These are phyloP conservation scores for Rhododendron simsii DNA, from an alignment of 148 eudicot species.

Conservation along the genomic window DNA sequence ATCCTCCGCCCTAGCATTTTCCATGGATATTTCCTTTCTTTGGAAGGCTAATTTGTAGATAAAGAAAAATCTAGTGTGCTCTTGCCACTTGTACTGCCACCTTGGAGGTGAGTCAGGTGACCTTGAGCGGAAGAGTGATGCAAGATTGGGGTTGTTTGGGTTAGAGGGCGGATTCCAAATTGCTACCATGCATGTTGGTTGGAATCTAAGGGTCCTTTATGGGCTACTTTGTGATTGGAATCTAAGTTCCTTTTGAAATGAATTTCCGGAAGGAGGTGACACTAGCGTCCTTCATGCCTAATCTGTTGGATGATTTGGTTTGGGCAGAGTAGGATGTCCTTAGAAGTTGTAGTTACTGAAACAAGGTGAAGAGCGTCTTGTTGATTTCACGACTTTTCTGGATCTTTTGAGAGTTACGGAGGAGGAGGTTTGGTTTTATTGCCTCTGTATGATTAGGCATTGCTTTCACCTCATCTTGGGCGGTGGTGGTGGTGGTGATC, in stretches of 20 bases:
- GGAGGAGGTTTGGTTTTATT: background rate
- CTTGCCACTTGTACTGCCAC: background rate
- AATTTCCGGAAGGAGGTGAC: background rate
- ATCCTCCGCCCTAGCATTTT: too few relatives aligned
- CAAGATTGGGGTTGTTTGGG: background rate
- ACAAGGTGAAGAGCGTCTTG: background rate
- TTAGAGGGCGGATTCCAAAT: background rate
- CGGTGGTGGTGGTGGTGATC: background rate
- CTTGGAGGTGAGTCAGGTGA: background rate
- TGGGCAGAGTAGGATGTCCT: background rate
- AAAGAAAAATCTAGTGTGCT: background rate
- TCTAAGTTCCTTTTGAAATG: background rate
- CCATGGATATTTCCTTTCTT: background rate
- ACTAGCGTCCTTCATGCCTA: background rate
- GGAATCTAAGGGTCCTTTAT: background rate
- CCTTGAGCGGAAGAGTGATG: background rate
- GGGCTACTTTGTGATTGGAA: background rate
- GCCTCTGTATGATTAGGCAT: background rate
- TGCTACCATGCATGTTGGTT: background rate
- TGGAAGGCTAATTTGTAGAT: background rate
- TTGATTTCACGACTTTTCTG: background rate
- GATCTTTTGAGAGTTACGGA: background rate
- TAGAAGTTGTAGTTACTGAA: background rate
- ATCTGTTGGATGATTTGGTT: background rate
- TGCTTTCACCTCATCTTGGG: background rate